Conservation (phyloP, 2,329 filamentous ascomycete species). For the Fusarium metavorans region DNA sequence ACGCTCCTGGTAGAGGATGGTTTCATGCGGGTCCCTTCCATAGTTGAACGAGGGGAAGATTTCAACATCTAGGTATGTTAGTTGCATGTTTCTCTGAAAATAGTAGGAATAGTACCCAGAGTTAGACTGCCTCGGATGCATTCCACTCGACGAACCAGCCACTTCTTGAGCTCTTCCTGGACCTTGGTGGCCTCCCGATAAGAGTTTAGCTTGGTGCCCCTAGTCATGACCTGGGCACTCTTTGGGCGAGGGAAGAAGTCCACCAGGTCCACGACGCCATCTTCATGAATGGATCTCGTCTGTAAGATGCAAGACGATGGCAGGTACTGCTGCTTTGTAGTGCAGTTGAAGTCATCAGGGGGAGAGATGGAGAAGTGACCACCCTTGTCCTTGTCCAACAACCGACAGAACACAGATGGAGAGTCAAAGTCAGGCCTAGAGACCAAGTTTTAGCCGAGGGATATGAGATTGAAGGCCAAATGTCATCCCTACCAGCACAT, state of each 20-base stretch:
- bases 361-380: conserved; percentile 79
- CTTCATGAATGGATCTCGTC: conserved; percentile 81
- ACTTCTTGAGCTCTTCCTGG: conserved; percentile 74
- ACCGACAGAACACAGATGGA: conserved; percentile 78
- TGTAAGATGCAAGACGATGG: conserved; percentile 81
- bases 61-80: conserved; percentile 66
- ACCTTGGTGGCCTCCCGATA: conserved; percentile 66
- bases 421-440: conserved; percentile 82
- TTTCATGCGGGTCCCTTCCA: conserved; percentile 71
- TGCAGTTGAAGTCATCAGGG: conserved; percentile 63
- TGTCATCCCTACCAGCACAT: conserved; percentile 75
- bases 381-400: conserved; percentile 80
- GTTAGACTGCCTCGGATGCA: conserved; percentile 76
- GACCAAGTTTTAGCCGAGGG: neutral
- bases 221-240: conserved; percentile 64
- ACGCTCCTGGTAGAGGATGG: conserved; percentile 62
- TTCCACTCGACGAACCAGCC: conserved; percentile 78
- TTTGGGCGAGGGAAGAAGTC: conserved; percentile 82
- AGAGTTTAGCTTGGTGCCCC: conserved; percentile 60
- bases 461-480: neutral
- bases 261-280: conserved; percentile 78
- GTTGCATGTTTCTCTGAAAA: neutral
- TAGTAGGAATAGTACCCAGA: conserved; percentile 57
- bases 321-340: conserved; percentile 82
- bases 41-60: conserved; percentile 81